Percentiles rank a stretch among this genome's conserved stretches.
These are phyloP conservation scores for Solanum pimpinellifolium DNA, from an alignment of 257 asterid species.

Conservation along the genomic window DNA sequence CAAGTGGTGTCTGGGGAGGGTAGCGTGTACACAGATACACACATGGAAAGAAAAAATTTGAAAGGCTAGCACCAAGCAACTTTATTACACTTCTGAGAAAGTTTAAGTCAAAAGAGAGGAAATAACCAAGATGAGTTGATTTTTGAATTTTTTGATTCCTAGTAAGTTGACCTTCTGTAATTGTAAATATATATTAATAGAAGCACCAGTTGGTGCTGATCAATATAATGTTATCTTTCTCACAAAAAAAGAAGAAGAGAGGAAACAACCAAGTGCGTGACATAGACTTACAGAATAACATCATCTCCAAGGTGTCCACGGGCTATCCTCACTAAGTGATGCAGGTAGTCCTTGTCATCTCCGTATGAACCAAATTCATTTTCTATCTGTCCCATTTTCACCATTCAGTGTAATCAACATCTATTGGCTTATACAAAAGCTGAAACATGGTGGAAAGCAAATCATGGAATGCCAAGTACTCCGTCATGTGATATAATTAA, in stretches of 20 bases:
- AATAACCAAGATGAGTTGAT: neutral
- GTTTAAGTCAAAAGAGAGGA: neutral
- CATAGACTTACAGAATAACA: conserved; percentile 50
- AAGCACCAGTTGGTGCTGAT: neutral
- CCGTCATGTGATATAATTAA: neutral
- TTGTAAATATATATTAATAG: neutral
- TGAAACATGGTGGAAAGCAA: neutral
- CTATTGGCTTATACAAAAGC: neutral
- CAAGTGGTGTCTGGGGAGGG: neutral
- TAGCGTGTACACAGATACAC: neutral
- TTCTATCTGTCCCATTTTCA: conserved; percentile 56
- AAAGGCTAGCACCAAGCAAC: neutral
- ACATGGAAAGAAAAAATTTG: neutral
- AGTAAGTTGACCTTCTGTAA: neutral
- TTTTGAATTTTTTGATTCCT: neutral
- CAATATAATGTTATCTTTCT: neutral
- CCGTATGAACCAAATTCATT: conserved; percentile 97
- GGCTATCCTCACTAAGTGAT: conserved; percentile 72
- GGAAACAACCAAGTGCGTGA: neutral
- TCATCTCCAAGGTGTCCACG: conserved; percentile 67
- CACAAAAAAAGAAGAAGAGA: neutral
- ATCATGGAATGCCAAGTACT: neutral
- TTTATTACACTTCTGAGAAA: neutral
- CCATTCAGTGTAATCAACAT: conserved; percentile 14
- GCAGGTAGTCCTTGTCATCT: conserved; percentile 79